Percentiles rank a stretch among this genome's conserved stretches.
Conservation (phyloP, 495 filamentous ascomycete genomes). For the Peziza echinospora region DNA sequence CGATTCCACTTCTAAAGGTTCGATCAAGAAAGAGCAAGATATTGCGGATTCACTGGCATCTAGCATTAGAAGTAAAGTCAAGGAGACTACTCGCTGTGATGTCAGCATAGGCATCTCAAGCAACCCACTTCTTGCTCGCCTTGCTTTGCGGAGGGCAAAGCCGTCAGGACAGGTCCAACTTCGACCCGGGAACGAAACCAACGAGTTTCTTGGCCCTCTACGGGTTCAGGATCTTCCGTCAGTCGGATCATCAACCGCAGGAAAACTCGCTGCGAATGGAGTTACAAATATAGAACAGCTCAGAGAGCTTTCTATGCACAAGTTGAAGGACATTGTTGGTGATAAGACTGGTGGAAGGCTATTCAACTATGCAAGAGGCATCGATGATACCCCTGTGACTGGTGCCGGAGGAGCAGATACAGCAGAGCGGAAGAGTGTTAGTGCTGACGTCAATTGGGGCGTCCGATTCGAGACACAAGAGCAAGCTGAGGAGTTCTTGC, state of each 20-base stretch:
- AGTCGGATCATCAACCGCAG: slow-evolving; percentile 64
- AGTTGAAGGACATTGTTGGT: slow-evolving; percentile 46
- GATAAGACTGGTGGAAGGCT: slow-evolving; percentile 85
- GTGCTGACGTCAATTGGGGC: slow-evolving; percentile 94
- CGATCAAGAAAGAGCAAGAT: slow-evolving; percentile 60
- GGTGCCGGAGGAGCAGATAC: slow-evolving; percentile 75
- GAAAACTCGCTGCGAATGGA: slow-evolving; percentile 61
- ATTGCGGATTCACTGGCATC: slow-evolving; percentile 56
- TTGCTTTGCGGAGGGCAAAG: slow-evolving; percentile 79
- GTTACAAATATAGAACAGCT: slow-evolving; percentile 65
- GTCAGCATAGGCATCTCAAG: slow-evolving; percentile 89
- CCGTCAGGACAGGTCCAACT: slow-evolving; percentile 83
- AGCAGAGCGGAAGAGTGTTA: slow-evolving; percentile 63
- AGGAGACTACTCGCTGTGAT: slow-evolving; percentile 52
- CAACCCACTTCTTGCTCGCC: slow-evolving; percentile 76
- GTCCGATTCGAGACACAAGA: slow-evolving; percentile 77
- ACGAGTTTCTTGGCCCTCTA: slow-evolving; percentile 53
- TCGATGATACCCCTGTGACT: too few species aligned
- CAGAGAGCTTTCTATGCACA: slow-evolving; percentile 50
- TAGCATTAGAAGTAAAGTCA: slow-evolving; percentile 42
- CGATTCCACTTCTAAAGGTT: slow-evolving; percentile 44
- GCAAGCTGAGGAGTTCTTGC: slow-evolving; percentile 77
- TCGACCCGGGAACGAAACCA: slow-evolving; percentile 51
- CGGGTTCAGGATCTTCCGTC: slow-evolving; percentile 66
- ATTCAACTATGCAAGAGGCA: slow-evolving; percentile 75